A percentile compares a stretch with the other conserved stretches of the same genome.
Conservation (phyloP, 2,329 filamentous ascomycete species). For the Ceratocystis colombiana region DNA sequence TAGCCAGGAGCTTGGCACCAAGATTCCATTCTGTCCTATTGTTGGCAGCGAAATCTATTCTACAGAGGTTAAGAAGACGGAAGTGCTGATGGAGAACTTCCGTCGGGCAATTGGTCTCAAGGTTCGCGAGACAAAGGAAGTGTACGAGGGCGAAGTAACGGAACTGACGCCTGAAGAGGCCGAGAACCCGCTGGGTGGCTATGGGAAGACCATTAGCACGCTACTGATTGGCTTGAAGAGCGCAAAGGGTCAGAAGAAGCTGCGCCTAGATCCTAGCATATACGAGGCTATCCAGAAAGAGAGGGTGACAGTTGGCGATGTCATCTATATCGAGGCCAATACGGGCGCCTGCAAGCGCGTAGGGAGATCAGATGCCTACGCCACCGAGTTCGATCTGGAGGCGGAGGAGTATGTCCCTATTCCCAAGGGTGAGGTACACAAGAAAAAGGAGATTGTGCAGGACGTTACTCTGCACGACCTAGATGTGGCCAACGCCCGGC, state of each 20-base stretch:
- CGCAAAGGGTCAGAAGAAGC: conserved; percentile 93
- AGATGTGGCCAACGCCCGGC: conserved; percentile 88
- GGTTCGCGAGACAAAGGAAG: conserved; percentile 96
- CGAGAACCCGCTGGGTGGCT: conserved; percentile 92
- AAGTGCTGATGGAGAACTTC: conserved; percentile 99
- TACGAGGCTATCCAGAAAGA: conserved; percentile 99
- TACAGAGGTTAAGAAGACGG: conserved; percentile 98
- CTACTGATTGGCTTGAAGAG: conserved; percentile 91
- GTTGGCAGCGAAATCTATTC: conserved; percentile 97
- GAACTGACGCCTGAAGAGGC: conserved; percentile 96
- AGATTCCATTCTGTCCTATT: conserved; percentile 97
- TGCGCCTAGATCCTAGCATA: conserved; percentile 91
- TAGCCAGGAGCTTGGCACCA: conserved; percentile 92
- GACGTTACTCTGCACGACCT: conserved; percentile 96
- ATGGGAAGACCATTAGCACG: conserved; percentile 95
- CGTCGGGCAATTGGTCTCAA: conserved; percentile 89
- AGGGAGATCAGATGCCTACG: conserved; percentile 89
- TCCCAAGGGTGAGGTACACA: conserved; percentile 97
- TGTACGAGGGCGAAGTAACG: conserved; percentile 97
- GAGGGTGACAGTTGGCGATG: conserved; percentile 87
- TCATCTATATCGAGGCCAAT: conserved; percentile 98
- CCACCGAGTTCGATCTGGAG: conserved; percentile 96
- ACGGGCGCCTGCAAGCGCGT: conserved; percentile 97
- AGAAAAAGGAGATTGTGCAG: conserved; percentile 99
- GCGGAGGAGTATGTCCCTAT: conserved; percentile 98